Base-by-base conservation (phyloP, 2,329 filamentous ascomycete genomes). In the Neofusicoccum umdonicola region DNA sequence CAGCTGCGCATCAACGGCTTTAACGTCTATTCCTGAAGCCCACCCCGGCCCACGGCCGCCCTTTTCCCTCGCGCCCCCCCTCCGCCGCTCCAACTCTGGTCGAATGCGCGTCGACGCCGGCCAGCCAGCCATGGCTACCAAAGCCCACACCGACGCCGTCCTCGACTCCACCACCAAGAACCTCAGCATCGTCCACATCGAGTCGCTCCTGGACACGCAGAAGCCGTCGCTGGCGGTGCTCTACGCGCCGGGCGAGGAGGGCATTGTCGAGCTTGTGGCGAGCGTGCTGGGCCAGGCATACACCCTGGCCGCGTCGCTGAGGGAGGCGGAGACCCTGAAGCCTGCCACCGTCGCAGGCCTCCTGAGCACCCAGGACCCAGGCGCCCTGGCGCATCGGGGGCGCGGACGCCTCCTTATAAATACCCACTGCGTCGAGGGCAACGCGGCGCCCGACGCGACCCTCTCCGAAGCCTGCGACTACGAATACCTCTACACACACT, bases 401-500 rank as follows among this genome's bases (percentile, higher is more conserved):
- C 84, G 83, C 66, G 81, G 87, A 39, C 81, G 91, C 50, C 84
- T 92, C 54, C 80, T 88, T 64, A 89, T 95, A 73, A 90, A 93
- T 74, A 88, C 90, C 27, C 90, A 94, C 74, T 91, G 89, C 73
- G 87, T 92, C 67, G 87, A 88, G 70, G 82, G 87, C 63, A 87
- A 56, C 17, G 87, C 69, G 3, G 64, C 75, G 44, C 87, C 87
- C 17, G 87, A 91, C 69, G 75, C 84, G 44, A 76, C 82, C 51
- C 83, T 93, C 27, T 92, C 88, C 15, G 81, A 85, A 31, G 77
- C 84, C 65, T 93, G 90, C 79, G 90, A 95, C 78, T 95, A 94
- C 78, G 92, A 96, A 75, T 95, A 94, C 70, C 83, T 96, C 19
- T 96, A 95, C 79, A 91, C 90, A 3, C 85, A 88, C 67, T 83